Percentiles rank a stretch among this genome's conserved stretches.
Conservation (phyloP, 768 basidiomycete genomes). For the Cubamyces lactineus region DNA sequence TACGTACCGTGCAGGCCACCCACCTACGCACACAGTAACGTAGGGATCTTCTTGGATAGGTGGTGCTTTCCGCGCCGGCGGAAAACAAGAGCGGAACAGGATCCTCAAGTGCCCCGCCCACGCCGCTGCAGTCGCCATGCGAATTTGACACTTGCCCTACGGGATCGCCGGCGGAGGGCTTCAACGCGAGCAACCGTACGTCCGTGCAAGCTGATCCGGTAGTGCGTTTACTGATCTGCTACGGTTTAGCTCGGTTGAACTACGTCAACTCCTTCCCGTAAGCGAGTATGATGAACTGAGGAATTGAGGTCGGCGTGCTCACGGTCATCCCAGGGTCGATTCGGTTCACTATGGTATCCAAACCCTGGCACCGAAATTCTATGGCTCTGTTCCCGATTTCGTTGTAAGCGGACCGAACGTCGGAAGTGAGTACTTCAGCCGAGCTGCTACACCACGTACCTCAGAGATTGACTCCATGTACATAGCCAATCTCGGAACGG, state of each 20-base stretch:
- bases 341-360: constrained; percentile 43
- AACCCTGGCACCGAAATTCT: constrained; percentile 40
- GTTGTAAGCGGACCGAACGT: constrained; percentile 44
- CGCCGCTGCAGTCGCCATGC: constrained; percentile 38
- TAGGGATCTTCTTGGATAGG: constrained; percentile 31
- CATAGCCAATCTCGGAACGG: constrained; percentile 23
- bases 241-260: constrained; percentile 39
- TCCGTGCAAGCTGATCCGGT: not conserved
- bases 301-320: not conserved
- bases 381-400: constrained; percentile 40
- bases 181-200: constrained; percentile 45
- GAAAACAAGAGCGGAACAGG: constrained; percentile 51
- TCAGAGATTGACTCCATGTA: not conserved
- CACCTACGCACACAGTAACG: not conserved
- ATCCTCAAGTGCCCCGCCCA: constrained; percentile 41
- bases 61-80: constrained; percentile 51
- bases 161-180: constrained; percentile 47
- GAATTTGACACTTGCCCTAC: constrained; percentile 47
- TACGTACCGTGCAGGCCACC: constrained; percentile 23
- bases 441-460: not conserved
- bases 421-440: constrained; percentile 23
- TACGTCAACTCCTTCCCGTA: constrained; percentile 49
- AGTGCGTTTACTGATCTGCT: not conserved
- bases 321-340: constrained; percentile 37
- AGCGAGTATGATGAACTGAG: constrained; percentile 1